Evolutionary conservation across 371 early-diverging fungal genomes (phyloP).

Genomic region (Cokeromyces recurvatus): DNA sequence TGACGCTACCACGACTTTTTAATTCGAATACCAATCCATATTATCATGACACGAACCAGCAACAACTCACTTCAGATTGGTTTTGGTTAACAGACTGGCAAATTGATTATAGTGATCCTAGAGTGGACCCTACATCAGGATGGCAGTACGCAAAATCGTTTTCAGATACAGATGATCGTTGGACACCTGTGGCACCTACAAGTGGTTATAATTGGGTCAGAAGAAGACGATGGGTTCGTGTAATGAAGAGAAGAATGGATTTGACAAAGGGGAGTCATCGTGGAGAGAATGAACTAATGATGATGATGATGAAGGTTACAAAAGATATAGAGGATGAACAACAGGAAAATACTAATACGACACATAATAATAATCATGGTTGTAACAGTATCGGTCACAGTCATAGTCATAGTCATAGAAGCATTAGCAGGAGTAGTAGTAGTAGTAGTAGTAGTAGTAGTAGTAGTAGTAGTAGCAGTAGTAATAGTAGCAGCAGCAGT

Average conservation of each 20-base stretch:
- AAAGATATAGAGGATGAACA: conserved; percentile 22
- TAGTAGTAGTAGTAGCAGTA: no score
- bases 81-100: conserved; percentile 87
- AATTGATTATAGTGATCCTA: conserved; percentile 62
- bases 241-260: conserved; percentile 68
- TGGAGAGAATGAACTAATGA: conserved; percentile 6
- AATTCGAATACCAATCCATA: conserved; percentile 14
- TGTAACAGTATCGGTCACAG: no score
- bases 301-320: conserved; percentile 15
- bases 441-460: no score
- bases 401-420: no score
- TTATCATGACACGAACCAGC: no score
- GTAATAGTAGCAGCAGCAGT: no score
- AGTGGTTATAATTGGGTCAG: conserved; percentile 65
- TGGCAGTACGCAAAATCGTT: conserved; percentile 70
- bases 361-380: no score
- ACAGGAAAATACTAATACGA: conserved; percentile 5
- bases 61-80: conserved; percentile 45
- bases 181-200: conserved; percentile 51
- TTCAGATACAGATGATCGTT: conserved; percentile 44
- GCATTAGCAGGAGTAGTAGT: no score
- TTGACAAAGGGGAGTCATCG: conserved; percentile 27
- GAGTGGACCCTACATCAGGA: conserved; percentile 56
- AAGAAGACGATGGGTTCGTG: conserved; percentile 74
- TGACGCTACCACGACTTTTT: conserved; percentile 39